Base-by-base conservation (phyloP, 805 yeast species). In the Teunomyces pallodes region DNA sequence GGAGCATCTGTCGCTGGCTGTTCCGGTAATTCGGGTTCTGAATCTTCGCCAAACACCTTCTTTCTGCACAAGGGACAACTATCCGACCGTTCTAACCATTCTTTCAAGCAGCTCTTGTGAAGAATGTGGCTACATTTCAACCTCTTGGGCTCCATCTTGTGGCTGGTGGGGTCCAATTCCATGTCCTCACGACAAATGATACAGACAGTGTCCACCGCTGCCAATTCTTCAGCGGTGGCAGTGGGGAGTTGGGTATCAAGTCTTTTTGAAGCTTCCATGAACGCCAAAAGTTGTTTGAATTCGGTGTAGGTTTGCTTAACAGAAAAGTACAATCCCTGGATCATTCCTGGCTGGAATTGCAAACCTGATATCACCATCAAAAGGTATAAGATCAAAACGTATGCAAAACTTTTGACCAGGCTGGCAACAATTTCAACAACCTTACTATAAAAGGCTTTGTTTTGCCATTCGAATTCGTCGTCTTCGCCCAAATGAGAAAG, bases 171-270 rank as follows among this genome's bases (percentile, higher is more conserved):
- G 31, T 73, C 48, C 69, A 69, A 57, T 5, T 74, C 64, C 92
- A 92, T 86, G 52, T 89, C 96, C 56, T 94, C 98, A 57, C 96
- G 82, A 68, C 99, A 92, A 36, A 92, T 86, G 52, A 90, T 90
- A 67, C 99, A 87, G 61, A 62, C 72, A 68, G 84, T 86, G 53
- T 80, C 83, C 14, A 82, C 75, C 5, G 69, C 56, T 1, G 52
- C 78, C 48, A 87, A 71, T 40, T 87, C 91, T 27, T 70, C 79
- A 9, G 65, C 72, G 0, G 84, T 70, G 2, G 96, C 96, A 50
- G 81, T 77, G 6, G 70, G 69, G 45, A 94, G 72, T 52, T 77
- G 81, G 26, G 75, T 71, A 52, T 87, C 90, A 58, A 94, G 69
- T 56, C 83, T 80, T 43, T 79, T 79, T 9, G 86, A 69, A 51